phyloP scores from a whole-genome alignment of 2,329 filamentous ascomycete species.

The Ceratocystis papillata region DNA sequence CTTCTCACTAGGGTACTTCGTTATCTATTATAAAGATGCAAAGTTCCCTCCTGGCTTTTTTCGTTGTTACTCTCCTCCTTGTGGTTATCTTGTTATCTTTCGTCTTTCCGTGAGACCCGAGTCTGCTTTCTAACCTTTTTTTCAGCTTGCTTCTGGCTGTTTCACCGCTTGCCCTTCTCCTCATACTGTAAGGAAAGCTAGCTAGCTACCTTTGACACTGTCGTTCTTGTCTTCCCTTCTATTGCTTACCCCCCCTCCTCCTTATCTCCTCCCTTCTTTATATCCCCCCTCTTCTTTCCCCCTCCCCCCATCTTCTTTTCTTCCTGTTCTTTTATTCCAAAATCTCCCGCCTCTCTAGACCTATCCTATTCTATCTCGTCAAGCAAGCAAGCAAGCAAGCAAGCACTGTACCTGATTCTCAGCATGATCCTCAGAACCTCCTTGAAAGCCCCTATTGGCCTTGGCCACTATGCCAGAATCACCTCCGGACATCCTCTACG shows the following conservation, averaged over 20 bases:
- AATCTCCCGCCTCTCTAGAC: not conserved
- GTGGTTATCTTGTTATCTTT: not conserved
- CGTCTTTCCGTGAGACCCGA: not conserved
- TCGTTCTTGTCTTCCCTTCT: too few relatives aligned
- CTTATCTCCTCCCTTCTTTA: not conserved
- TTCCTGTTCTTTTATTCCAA: not conserved
- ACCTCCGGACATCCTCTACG: not conserved
- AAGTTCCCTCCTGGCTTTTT: not conserved
- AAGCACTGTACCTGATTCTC: not conserved
- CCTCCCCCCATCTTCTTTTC: not conserved
- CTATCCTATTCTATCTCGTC: too few relatives aligned
- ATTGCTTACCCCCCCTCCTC: not conserved
- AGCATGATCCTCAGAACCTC: not conserved
- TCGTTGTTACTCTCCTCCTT: not conserved
- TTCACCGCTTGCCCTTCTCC: not conserved
- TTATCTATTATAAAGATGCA: slow-evolving; percentile 3
- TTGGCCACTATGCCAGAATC: slow-evolving; percentile 6
- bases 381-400: not conserved
- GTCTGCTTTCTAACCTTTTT: not conserved
- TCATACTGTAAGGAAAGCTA: not conserved
- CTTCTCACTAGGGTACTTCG: not conserved
- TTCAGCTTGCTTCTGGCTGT: not conserved
- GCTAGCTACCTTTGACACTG: too few relatives aligned
- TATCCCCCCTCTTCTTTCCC: not conserved
- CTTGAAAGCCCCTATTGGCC: slow-evolving; percentile 14